Evolutionary conservation across 148 eudicot genomes (phyloP).

Genomic region (Drosera capensis): DNA sequence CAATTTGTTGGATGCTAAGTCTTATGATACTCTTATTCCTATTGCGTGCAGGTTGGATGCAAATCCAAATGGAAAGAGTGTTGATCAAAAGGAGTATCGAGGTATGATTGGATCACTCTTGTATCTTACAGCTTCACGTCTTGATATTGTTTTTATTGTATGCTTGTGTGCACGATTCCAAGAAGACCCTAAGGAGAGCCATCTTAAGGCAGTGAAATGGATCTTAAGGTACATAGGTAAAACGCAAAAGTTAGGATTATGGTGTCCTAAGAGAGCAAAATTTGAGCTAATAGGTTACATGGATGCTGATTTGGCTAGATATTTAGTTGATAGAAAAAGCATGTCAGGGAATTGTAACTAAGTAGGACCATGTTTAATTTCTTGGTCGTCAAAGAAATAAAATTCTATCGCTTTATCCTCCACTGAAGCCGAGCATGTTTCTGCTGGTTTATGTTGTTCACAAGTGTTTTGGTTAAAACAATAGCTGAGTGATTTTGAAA

Average conservation of each 20-base stretch:
- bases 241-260: background rate
- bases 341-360: background rate
- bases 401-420: background rate
- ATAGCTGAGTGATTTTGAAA: background rate
- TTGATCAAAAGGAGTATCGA: no score
- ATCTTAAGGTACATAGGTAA: background rate
- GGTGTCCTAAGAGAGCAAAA: background rate
- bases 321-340: background rate
- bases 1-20: no score
- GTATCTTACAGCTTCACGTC: no score
- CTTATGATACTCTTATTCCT: no score
- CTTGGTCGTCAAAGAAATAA: slow-evolving; percentile 1
- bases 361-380: background rate
- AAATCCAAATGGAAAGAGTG: no score
- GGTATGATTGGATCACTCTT: no score
- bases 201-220: no score
- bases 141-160: no score
- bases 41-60: no score
- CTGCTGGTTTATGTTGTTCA: background rate
- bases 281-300: background rate
- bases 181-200: background rate
- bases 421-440: background rate
- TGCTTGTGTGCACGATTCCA: no score
- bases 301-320: no score
- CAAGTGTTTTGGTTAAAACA: background rate